phyloP scores from a whole-genome alignment of 441 rosid genomes.

The Eutrema salsugineum region DNA sequence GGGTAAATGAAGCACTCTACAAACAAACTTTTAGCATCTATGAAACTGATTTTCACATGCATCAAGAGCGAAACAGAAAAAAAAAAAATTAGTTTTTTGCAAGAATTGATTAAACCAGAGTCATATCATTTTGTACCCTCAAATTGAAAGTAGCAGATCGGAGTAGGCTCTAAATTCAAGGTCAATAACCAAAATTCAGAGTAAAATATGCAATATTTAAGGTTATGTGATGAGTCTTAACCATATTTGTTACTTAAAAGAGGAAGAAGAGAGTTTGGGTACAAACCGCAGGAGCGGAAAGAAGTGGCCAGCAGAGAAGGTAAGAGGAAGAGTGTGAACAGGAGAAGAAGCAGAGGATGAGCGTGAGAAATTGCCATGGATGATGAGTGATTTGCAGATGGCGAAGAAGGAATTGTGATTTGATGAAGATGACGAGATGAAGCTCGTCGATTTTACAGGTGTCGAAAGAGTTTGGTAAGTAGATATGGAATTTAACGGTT shows the following conservation, averaged over 20 bases:
- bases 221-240: no score
- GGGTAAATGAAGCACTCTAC: not conserved
- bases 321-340: constrained; percentile 14
- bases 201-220: not conserved
- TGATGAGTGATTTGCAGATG: constrained; percentile 14
- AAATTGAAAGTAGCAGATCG: not conserved
- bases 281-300: constrained; percentile 32
- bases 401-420: not conserved
- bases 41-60: not conserved
- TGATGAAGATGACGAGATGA: not conserved
- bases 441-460: not conserved
- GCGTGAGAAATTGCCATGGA: constrained; percentile 29
- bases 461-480: not conserved
- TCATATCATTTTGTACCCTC: not conserved
- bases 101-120: not conserved
- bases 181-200: not conserved
- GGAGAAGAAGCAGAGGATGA: constrained; percentile 23
- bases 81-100: not conserved
- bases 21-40: not conserved
- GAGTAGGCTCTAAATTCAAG: not conserved
- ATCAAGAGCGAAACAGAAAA: not conserved
- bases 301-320: constrained; percentile 25
- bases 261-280: not conserved
- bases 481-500: constrained; percentile 1
- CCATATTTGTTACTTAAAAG: no score